Evolutionary conservation across 2,329 filamentous ascomycete genomes (phyloP), one percentile per base, ranked within the genome.

Genomic region (Colletotrichum incanum): DNA sequence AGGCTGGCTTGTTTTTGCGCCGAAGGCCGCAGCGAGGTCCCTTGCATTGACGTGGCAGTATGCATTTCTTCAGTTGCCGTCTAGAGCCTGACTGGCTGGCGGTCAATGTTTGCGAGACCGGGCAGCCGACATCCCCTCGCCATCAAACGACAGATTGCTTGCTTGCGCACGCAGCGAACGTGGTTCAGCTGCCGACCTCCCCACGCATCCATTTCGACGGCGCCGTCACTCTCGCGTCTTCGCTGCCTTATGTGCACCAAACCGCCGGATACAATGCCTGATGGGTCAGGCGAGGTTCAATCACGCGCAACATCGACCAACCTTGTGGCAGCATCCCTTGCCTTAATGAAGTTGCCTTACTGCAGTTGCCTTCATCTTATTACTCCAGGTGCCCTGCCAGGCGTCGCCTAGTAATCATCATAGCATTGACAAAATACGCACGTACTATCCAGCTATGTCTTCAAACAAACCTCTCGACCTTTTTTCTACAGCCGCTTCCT

Each of bases 21-120:
- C 62, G 34, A 41, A 58, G 55, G 56, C 50, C 55, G 39, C 71
- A 72, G 66, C 70, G 67, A 72, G 55, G 20, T 62, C 62, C 70
- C 70, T 65, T 72, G 70, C 60, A 56, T 72, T 55, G 61, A 71
- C 60, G 61, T 71, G 70, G 66, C 67, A 73, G 67, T 37, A 65
- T 41, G 61, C 67, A 66, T 62, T 55, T 71, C 56, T 73, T 56
- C 67, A 58, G 71, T 66, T 73, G 50, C 50, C 47, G 47, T 61
- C 43, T 31, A 66, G 43, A 71, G 49, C 34, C 61, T 65, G 37
- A 56, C 41, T 45, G 59, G 66, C 26, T 62, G 58, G n/a, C 45
- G 28, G 45, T 18, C 54, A 28, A 45, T 65, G 71, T 73, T 65
- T 62, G 67, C 71, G 67, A 73, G 61, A 73, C 61, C 49, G 50